Evolutionary conservation across 2,329 filamentous ascomycete species (phyloP).

Genomic region (Saccharata proteae): DNA sequence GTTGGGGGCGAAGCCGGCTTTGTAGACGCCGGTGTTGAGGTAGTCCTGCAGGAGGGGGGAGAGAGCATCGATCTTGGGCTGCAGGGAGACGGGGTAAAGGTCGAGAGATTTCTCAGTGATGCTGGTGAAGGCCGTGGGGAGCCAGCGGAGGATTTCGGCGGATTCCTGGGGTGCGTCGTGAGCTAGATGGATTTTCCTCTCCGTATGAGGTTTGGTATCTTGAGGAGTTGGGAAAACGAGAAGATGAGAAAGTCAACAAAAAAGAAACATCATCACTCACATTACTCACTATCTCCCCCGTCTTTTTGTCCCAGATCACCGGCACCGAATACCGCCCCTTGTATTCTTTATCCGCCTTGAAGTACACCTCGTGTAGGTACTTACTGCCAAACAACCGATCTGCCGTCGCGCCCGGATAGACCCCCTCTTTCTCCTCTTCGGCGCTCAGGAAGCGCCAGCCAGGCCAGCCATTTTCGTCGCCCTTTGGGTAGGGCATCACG

Average conservation of each 20-base stretch:
- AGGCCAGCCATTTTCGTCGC: slow-evolving; percentile 49
- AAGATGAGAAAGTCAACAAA: neutral
- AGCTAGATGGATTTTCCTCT: too few relatives aligned
- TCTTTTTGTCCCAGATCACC: slow-evolving; percentile 49
- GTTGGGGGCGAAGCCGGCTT: slow-evolving; percentile 44
- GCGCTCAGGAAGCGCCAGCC: slow-evolving; percentile 48
- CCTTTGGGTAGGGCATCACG: slow-evolving; percentile 56
- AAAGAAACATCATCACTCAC: slow-evolving; percentile 10
- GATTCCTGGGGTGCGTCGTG: slow-evolving; percentile 40
- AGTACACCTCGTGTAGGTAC: slow-evolving; percentile 52
- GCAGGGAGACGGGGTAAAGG: slow-evolving; percentile 42
- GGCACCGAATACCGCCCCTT: slow-evolving; percentile 51
- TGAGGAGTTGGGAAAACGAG: too few relatives aligned
- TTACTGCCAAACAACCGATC: slow-evolving; percentile 47
- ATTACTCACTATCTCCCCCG: slow-evolving; percentile 46
- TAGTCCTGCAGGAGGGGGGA: slow-evolving; percentile 43
- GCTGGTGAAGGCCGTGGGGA: slow-evolving; percentile 44
- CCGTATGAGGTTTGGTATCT: neutral
- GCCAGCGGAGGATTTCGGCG: slow-evolving; percentile 44
- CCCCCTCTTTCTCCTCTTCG: slow-evolving; percentile 34
- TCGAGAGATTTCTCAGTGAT: slow-evolving; percentile 40
- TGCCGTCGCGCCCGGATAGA: slow-evolving; percentile 48
- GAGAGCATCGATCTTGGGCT: slow-evolving; percentile 39
- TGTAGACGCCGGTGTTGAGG: slow-evolving; percentile 50
- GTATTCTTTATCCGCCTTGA: slow-evolving; percentile 47